Base-by-base conservation (phyloP, 495 filamentous ascomycete genomes). In the Staphylotrichum longicolle region DNA sequence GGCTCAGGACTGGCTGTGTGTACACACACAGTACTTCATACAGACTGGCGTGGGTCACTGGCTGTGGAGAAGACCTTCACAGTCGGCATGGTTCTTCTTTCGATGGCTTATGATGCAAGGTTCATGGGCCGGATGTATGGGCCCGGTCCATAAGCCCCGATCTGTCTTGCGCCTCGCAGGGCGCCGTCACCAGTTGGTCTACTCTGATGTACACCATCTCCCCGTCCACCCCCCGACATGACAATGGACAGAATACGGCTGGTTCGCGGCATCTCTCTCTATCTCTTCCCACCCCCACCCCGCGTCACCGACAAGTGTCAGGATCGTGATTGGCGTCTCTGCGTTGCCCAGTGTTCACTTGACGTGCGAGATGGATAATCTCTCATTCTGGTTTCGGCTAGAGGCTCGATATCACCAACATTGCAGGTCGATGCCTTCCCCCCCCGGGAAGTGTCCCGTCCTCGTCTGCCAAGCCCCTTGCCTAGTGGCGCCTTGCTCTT, bases 401-500 rank as follows among this genome's bases (percentile, higher is more conserved):
- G 27, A 8, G 2, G 2, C 32, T 27, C 50, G 34, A 39, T 47
- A 33, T 35, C 54, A 57, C 54, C 54, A 30, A 32, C 41, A 27
- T 45, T 46, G 54, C 54, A 56, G 54, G 35, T 56, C 41, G 41
- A 56, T 1, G 33, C 48, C 33, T 12, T 10, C 10, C 12, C 48
- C 33, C 27, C 1, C 10, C 12, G 48, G 48, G 32, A 44, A 39
- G 32, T 37, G 32, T 45, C 41, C 47, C 49, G 48, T 54, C 32
- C 41, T 46, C 49, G 32, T 14, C 40, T 47, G 58, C 49, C 50
- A 54, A 44, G 32, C 40, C 49, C 49, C 58, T 42, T 33, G 44
- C 32, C 41, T 32, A 27, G 5, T n/a, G 44, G 33, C 45, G 20
- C 45, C 42, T 48, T 15, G 10, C 30, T 35, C 32, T n/a, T 57